A percentile compares a stretch with the other conserved stretches of the same genome.
Evolutionary conservation across 2,329 filamentous ascomycete genomes (phyloP).

Genomic region (Huntiella abstrusa): DNA sequence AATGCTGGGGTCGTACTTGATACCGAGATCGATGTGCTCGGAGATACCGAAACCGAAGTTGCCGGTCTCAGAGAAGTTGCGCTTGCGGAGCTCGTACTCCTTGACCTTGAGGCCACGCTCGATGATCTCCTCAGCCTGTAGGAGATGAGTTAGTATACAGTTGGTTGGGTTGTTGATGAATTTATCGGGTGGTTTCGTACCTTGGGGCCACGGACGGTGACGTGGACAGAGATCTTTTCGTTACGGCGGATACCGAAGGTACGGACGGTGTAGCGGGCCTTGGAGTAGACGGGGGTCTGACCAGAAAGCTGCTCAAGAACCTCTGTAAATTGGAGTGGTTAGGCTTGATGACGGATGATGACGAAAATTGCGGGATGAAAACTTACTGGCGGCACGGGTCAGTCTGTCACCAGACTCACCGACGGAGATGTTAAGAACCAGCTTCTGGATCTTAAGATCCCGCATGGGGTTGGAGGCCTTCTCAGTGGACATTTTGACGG

Average conservation of each 20-base stretch:
- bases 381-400: slow-evolving; percentile 70
- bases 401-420: slow-evolving; percentile 99
- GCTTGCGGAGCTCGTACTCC: slow-evolving; percentile 98
- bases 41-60: slow-evolving; percentile 99
- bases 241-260: slow-evolving; percentile 99
- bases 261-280: slow-evolving; percentile 99
- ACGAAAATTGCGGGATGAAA: neutral
- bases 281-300: slow-evolving; percentile 99
- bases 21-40: slow-evolving; percentile 99
- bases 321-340: slow-evolving; percentile 24
- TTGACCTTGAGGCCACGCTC: slow-evolving; percentile 99
- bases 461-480: slow-evolving; percentile 97
- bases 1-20: slow-evolving; percentile 98
- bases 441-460: slow-evolving; percentile 98
- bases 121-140: slow-evolving; percentile 88
- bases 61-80: slow-evolving; percentile 99
- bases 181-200: slow-evolving; percentile 16
- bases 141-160: slow-evolving; percentile 14
- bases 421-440: slow-evolving; percentile 98
- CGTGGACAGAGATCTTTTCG: slow-evolving; percentile 99
- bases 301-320: slow-evolving; percentile 98
- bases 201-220: slow-evolving; percentile 94
- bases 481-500: slow-evolving; percentile 37
- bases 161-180: neutral
- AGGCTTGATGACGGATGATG: neutral